These are phyloP conservation scores for Dactylonectria macrodidyma DNA, from an alignment of 2,329 filamentous ascomycete genomes.

Conservation along the genomic window DNA sequence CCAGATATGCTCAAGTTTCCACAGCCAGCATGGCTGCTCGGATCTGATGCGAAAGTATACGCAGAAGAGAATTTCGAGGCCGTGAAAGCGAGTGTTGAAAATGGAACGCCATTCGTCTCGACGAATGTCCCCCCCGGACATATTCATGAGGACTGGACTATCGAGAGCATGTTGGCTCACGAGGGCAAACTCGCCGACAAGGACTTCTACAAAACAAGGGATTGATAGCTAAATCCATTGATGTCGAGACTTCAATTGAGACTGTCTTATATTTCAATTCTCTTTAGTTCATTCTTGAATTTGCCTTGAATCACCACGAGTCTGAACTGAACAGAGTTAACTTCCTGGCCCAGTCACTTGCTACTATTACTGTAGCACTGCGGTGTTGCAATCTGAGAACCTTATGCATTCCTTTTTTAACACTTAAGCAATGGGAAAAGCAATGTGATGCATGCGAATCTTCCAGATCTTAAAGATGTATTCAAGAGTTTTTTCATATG, in stretches of 20 bases:
- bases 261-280: too few species aligned
- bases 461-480: too few species aligned
- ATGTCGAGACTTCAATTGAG: background rate
- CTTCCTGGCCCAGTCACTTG: background rate
- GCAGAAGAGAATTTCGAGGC: slow-evolving; percentile 13
- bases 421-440: too few species aligned
- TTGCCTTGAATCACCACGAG: too few species aligned
- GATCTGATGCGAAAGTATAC: slow-evolving; percentile 7
- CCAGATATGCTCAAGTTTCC: slow-evolving; percentile 11
- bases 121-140: background rate
- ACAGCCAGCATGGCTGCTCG: slow-evolving; percentile 8
- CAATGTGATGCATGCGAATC: too few species aligned
- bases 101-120: slow-evolving; percentile 6
- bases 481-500: too few species aligned
- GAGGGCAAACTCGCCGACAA: slow-evolving; percentile 5
- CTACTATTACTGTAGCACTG: too few species aligned
- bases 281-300: too few species aligned
- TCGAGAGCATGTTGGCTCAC: slow-evolving; percentile 14
- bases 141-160: slow-evolving; percentile 15
- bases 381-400: too few species aligned
- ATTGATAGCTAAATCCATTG: background rate
- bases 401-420: too few species aligned
- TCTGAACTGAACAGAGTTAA: too few species aligned
- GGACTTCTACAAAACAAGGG: slow-evolving; percentile 8
- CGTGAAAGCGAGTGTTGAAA: slow-evolving; percentile 1